A percentile compares a stretch with the other conserved stretches of the same genome.
Evolutionary conservation across 2,329 filamentous ascomycete species (phyloP).

Genomic region (Ceratocystiopsis sp.): DNA sequence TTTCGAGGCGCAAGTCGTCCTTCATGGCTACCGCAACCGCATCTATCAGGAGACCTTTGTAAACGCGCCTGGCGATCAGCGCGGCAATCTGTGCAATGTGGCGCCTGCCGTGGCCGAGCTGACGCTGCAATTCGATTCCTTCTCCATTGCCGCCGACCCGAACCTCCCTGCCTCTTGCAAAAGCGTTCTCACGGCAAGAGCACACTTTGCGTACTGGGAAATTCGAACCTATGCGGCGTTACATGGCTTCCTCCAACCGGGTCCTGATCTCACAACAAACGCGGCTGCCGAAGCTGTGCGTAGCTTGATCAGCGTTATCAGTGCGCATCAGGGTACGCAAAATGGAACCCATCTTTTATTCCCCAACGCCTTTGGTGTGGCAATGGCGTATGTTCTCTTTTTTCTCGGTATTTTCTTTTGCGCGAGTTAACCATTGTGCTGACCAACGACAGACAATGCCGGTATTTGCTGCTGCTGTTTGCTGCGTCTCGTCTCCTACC

Average conservation of each 20-base stretch:
- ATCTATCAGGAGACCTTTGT: constrained; percentile 3
- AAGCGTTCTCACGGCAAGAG: constrained; percentile 3
- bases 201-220: constrained; percentile 7
- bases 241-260: neutral
- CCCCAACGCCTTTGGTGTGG: constrained; percentile 7
- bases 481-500: constrained; percentile 4
- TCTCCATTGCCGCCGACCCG: neutral
- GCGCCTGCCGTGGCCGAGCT: constrained; percentile 1
- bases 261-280: no score
- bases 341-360: neutral
- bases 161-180: neutral
- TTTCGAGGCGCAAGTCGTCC: constrained; percentile 1
- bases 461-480: constrained; percentile 8
- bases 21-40: constrained; percentile 3
- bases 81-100: no score
- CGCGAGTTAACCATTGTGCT: neutral
- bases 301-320: constrained; percentile 5
- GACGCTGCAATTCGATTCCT: constrained; percentile 1
- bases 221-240: constrained; percentile 2
- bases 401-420: neutral
- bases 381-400: constrained; percentile 4
- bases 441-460: constrained; percentile 8
- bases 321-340: constrained; percentile 6
- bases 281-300: neutral
- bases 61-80: no score